Conservation (phyloP, 2,329 filamentous ascomycete species). For the Colletotrichum horii region DNA sequence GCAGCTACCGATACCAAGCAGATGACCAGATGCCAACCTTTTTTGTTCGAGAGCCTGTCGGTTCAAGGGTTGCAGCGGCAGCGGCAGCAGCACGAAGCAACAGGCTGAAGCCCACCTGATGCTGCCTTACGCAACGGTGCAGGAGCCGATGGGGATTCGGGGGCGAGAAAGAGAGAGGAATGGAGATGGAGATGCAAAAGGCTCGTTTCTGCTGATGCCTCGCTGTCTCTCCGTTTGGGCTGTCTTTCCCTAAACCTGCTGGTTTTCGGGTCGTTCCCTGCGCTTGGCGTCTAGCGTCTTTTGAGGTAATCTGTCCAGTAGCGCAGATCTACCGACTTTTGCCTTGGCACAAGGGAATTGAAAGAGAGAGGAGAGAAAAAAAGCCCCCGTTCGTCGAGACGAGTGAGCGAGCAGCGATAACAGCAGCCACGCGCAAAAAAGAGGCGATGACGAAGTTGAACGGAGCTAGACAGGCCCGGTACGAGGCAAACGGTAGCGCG, state of each 20-base stretch:
- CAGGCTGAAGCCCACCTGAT: background rate
- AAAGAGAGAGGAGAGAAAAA: background rate
- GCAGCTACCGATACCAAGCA: constrained; percentile 12
- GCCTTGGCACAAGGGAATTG: constrained; percentile 5
- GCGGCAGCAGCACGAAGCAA: background rate
- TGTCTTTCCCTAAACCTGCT: background rate
- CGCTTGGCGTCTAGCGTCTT: background rate
- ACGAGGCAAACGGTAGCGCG: background rate
- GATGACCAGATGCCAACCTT: constrained; percentile 13
- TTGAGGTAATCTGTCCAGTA: constrained; percentile 16
- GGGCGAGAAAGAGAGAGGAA: background rate
- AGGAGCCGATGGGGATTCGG: background rate
- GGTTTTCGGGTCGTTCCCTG: background rate
- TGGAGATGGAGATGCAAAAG: background rate
- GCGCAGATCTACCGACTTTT: constrained; percentile 9
- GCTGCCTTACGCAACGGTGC: constrained; percentile 3
- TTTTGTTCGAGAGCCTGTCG: background rate
- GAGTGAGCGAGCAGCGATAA: background rate
- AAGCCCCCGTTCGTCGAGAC: background rate
- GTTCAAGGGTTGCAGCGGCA: constrained; percentile 3
- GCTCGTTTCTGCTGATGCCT: background rate
- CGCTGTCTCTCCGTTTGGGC: background rate
- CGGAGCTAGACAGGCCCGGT: background rate
- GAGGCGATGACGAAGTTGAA: constrained; percentile 14
- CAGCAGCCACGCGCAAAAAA: background rate